Conservation (phyloP, 768 basidiomycete genomes). For the Neoboletus brunneissimus region DNA sequence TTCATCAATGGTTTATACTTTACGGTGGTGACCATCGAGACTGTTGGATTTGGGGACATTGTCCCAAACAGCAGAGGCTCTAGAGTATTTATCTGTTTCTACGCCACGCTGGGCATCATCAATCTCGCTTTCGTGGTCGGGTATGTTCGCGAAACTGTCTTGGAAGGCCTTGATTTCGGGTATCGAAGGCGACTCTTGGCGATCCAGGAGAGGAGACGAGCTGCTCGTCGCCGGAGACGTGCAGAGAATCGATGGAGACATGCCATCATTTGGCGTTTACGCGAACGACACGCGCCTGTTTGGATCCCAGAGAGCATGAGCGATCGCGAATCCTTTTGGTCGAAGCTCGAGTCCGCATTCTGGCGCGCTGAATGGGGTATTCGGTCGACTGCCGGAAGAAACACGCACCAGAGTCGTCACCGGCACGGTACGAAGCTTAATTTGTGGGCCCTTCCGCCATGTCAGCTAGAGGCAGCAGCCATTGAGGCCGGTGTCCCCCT, state of each 20-base stretch:
- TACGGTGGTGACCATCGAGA: conserved; percentile 70
- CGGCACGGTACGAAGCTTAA: conserved; percentile 59
- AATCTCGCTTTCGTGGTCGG: conserved; percentile 62
- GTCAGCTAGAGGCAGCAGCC: conserved; percentile 58
- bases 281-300: conserved; percentile 43
- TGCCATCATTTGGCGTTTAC: conserved; percentile 64
- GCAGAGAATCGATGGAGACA: conserved; percentile 55
- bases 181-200: conserved; percentile 54
- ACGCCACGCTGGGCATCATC: conserved; percentile 58
- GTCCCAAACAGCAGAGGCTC: conserved; percentile 47
- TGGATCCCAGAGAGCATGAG: conserved; percentile 47
- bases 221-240: conserved; percentile 40
- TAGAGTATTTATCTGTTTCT: conserved; percentile 59
- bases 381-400: background rate
- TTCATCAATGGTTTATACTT: conserved; percentile 82
- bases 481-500: conserved; percentile 67
- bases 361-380: conserved; percentile 12
- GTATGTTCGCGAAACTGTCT: conserved; percentile 64
- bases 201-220: conserved; percentile 46
- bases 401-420: conserved; percentile 3
- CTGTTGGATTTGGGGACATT: conserved; percentile 77
- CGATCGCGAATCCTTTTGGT: conserved; percentile 6
- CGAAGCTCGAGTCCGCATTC: conserved; percentile 6
- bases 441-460: conserved; percentile 52
- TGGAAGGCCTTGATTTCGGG: conserved; percentile 68